Percentiles rank a stretch among this genome's conserved stretches.
phyloP scores from a whole-genome alignment of 257 asterid species.

The Prunella vulgaris region DNA sequence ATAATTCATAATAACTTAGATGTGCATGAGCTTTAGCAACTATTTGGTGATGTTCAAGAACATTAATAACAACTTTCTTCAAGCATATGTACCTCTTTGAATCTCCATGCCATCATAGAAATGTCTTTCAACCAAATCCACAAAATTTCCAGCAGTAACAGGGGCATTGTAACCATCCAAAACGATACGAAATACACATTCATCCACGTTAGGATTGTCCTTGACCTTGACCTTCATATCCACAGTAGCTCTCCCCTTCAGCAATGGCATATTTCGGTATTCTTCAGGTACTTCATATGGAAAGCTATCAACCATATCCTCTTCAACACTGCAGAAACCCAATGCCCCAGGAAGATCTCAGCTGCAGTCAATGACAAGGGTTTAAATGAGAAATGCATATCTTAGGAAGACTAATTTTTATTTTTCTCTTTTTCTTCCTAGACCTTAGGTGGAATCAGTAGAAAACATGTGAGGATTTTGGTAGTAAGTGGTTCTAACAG shows the following conservation, averaged over 20 bases:
- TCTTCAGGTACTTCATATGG: conserved; percentile 97
- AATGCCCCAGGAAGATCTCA: conserved; percentile 99
- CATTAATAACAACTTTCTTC: background rate
- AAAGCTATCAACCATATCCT: conserved; percentile 98
- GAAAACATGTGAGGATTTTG: background rate
- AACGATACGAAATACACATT: conserved; percentile 75
- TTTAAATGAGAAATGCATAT: conserved; percentile 68
- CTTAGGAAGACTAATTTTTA: conserved; percentile 33
- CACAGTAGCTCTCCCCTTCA: conserved; percentile 94
- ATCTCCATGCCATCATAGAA: conserved; percentile 99
- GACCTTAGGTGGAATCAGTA: conserved; percentile 16
- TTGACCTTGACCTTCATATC: conserved; percentile 98
- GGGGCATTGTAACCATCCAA: conserved; percentile 99
- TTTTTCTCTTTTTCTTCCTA: conserved; percentile 28
- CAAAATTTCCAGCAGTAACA: conserved; percentile 88
- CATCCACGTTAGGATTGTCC: conserved; percentile 83
- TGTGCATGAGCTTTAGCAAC: background rate
- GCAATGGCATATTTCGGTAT: conserved; percentile 76
- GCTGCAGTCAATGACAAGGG: conserved; percentile 99
- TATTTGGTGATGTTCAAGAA: background rate
- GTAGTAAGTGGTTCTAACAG: conserved; percentile 2
- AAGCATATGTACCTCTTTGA: conserved; percentile 68
- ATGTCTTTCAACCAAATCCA: conserved; percentile 90
- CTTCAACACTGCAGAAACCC: conserved; percentile 99
- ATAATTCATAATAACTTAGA: background rate